Evolutionary conservation across 306 rosid species (phyloP), one percentile per base, ranked within the genome.

Genomic region (Ormosia emarginata): DNA sequence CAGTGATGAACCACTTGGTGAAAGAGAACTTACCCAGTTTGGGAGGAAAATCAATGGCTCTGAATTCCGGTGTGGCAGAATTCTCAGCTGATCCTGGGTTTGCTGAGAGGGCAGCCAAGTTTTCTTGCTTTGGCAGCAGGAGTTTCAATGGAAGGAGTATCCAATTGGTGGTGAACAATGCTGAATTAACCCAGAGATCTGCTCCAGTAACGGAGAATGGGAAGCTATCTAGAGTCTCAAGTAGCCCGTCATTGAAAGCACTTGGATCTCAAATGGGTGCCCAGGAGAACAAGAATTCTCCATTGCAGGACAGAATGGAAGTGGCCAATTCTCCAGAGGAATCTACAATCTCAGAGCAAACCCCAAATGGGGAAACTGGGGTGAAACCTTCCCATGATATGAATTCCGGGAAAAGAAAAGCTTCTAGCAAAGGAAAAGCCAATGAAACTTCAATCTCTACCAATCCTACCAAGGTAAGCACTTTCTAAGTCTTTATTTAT

Each of bases 61-160:
- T 91, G 89, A 93, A 84, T 85, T 87, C 98, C 18, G 81, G 70
- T 65, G 88, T 95, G 8, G 88, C 88, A 0, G 92, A 88, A 44
- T 91, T 95, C 83, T 88, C 95, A 0, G 79, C 92, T 47, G 98
- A 95, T 82, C 99, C 97, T 40, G 99, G 99, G 9, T 95, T 95
- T 68, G 99, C 89, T 2, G 98, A 88, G 80, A 87, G 99, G 36
- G 99, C 99, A 15, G 98, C 98, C 5, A 91, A 90, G 80, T 90
- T 95, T 71, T 93, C 99, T 17, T 92, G 97, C 81, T 95, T 95
- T 71, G 99, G 99, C 0, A 95, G 97, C 79, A 85, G 89, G 82
- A 95, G 97, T 80, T 92, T 92, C 82, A 92, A 92, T 74, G 92
- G 86, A 7, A 86, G 96, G 41, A 83, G 83, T 8, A 64, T 15